phyloP scores from a whole-genome alignment of 257 asterid species.

The Solanum bulbocastanum region DNA sequence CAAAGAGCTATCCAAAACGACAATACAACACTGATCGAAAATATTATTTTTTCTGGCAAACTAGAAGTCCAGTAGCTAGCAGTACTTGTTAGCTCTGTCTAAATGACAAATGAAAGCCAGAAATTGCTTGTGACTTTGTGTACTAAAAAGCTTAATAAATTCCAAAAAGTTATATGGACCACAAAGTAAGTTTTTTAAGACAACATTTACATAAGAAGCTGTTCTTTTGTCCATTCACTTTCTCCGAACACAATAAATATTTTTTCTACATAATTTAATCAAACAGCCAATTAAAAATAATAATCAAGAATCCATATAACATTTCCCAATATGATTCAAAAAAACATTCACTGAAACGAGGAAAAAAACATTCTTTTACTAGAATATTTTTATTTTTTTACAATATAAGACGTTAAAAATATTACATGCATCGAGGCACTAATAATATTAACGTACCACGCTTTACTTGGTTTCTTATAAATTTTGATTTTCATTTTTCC shows the following conservation, averaged over 20 bases:
- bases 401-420: slow-evolving; percentile 14
- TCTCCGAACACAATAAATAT: neutral
- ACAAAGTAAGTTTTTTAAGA: slow-evolving; percentile 1
- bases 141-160: slow-evolving; percentile 1
- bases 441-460: neutral
- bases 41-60: neutral
- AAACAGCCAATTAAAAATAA: neutral
- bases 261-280: neutral
- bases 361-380: slow-evolving; percentile 37
- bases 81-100: neutral
- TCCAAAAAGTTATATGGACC: neutral
- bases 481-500: neutral
- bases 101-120: neutral
- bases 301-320: neutral
- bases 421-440: slow-evolving; percentile 28
- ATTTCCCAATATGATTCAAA: slow-evolving; percentile 7
- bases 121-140: neutral
- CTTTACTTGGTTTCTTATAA: slow-evolving; percentile 11
- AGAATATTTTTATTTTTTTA: slow-evolving; percentile 7
- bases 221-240: slow-evolving; percentile 6
- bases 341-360: slow-evolving; percentile 23
- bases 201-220: neutral
- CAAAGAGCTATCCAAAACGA: no score
- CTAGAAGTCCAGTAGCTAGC: neutral
- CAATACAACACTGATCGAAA: neutral